These are phyloP conservation scores for Ophiostoma sp. DNA, from an alignment of 2,329 filamentous ascomycete genomes.

Conservation along the genomic window DNA sequence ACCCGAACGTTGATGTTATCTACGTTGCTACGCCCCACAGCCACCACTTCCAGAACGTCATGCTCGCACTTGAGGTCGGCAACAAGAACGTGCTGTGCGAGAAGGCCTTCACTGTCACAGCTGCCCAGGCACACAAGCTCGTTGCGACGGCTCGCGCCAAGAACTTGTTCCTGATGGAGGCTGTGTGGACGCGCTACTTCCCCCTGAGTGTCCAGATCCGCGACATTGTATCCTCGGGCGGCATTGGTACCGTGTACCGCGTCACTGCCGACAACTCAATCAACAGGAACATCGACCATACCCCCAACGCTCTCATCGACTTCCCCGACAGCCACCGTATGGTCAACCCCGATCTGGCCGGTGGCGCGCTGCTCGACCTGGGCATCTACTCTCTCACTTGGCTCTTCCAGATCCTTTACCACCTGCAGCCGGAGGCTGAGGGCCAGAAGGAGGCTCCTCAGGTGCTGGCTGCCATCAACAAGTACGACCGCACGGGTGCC, in stretches of 20 bases:
- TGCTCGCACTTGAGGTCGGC: conserved; percentile 68
- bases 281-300: conserved; percentile 51
- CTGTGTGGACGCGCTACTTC: conserved; percentile 86
- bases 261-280: conserved; percentile 58
- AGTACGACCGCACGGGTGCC: conserved; percentile 61
- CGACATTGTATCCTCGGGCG: conserved; percentile 53
- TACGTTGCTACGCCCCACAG: conserved; percentile 89
- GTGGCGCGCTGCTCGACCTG: conserved; percentile 75
- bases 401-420: conserved; percentile 86
- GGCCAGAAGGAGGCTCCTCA: conserved; percentile 60
- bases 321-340: conserved; percentile 64
- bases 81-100: conserved; percentile 88
- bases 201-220: conserved; percentile 72
- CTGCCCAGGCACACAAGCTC: conserved; percentile 66
- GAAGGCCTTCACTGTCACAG: conserved; percentile 83
- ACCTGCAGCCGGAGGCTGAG: conserved; percentile 53
- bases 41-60: conserved; percentile 86
- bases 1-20: conserved; percentile 74
- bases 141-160: conserved; percentile 67
- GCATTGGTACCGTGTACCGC: conserved; percentile 57
- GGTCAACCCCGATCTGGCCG: conserved; percentile 75
- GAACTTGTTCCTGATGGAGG: conserved; percentile 74
- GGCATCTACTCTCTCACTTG: conserved; percentile 87
- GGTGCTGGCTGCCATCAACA: conserved; percentile 63
- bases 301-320: conserved; percentile 38